These are phyloP conservation scores for Penicillium concentricum DNA, from an alignment of 2,329 filamentous ascomycete genomes.

Conservation along the genomic window DNA sequence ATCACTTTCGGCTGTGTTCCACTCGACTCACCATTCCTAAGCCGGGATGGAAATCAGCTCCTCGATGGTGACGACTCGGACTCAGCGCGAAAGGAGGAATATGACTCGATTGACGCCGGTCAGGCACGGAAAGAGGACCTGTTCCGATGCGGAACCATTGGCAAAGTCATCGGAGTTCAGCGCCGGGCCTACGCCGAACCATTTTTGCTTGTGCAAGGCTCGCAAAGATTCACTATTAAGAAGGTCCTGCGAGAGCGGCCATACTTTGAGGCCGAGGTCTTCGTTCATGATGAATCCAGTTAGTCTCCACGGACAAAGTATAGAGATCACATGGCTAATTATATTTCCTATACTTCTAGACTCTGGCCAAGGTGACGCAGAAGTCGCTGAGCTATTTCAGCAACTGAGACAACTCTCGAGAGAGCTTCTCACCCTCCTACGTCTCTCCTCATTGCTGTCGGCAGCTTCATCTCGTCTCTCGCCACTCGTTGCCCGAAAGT, in stretches of 20 bases:
- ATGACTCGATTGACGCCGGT: constrained; percentile 55
- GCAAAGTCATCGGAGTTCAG: constrained; percentile 75
- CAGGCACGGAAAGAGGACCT: constrained; percentile 69
- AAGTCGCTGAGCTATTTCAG: constrained; percentile 69
- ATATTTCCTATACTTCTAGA: constrained; percentile 22
- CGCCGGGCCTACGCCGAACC: constrained; percentile 74
- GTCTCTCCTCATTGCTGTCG: constrained; percentile 80
- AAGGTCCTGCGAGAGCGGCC: constrained; percentile 74
- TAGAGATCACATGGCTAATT: constrained; percentile 5
- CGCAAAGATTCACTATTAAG: constrained; percentile 72
- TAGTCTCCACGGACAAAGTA: constrained; percentile 26
- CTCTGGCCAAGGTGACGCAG: constrained; percentile 55
- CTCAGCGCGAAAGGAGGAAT: constrained; percentile 43
- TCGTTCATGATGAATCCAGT: constrained; percentile 69
- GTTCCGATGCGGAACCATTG: constrained; percentile 78
- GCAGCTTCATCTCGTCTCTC: constrained; percentile 69
- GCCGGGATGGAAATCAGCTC: constrained; percentile 71
- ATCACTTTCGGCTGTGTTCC: constrained; percentile 87
- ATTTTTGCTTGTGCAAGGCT: constrained; percentile 80
- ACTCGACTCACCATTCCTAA: constrained; percentile 71
- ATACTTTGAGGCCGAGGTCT: constrained; percentile 81
- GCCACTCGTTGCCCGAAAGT: constrained; percentile 77
- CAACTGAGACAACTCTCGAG: constrained; percentile 80
- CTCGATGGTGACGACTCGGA: constrained; percentile 63
- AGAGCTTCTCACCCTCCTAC: constrained; percentile 80